phyloP scores from a whole-genome alignment of 192 early-diverging fungal species.

The Radiomyces spectabilis region DNA sequence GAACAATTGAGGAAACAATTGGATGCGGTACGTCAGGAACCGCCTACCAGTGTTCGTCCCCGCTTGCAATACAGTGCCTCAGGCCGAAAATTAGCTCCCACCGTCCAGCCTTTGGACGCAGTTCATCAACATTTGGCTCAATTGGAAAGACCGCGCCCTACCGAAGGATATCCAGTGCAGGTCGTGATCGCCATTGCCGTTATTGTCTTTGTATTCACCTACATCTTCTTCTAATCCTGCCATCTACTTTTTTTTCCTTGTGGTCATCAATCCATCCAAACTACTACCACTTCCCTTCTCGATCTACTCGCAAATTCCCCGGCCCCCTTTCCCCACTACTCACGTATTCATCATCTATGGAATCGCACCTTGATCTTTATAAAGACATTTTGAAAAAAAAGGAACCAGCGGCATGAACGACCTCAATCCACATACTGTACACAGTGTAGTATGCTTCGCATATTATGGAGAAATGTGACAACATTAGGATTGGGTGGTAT shows the following conservation, averaged over 20 bases:
- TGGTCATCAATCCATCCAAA: no score
- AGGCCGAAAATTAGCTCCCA: conserved; percentile 4
- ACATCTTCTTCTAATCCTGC: conserved; percentile 51
- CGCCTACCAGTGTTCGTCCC: no score
- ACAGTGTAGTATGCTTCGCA: no score
- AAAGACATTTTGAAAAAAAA: no score
- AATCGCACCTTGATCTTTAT: no score
- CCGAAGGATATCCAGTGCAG: conserved; percentile 52
- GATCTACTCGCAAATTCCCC: not conserved
- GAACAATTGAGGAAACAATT: no score
- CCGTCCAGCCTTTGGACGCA: conserved; percentile 11
- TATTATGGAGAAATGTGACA: no score
- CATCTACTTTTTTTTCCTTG: not conserved
- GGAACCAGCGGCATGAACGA: no score
- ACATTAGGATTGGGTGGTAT: no score
- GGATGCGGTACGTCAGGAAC: no score
- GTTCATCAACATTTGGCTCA: conserved; percentile 19
- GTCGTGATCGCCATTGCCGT: conserved; percentile 49
- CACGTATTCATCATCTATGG: not conserved
- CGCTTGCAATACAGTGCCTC: no score
- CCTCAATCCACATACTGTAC: no score
- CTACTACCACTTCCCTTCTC: not conserved
- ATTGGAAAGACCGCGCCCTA: conserved; percentile 22
- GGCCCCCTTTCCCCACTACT: not conserved
- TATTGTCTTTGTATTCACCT: conserved; percentile 49